Conservation (phyloP, 1,284 basidiomycete species). For the Tetrapyrgos nigripes region DNA sequence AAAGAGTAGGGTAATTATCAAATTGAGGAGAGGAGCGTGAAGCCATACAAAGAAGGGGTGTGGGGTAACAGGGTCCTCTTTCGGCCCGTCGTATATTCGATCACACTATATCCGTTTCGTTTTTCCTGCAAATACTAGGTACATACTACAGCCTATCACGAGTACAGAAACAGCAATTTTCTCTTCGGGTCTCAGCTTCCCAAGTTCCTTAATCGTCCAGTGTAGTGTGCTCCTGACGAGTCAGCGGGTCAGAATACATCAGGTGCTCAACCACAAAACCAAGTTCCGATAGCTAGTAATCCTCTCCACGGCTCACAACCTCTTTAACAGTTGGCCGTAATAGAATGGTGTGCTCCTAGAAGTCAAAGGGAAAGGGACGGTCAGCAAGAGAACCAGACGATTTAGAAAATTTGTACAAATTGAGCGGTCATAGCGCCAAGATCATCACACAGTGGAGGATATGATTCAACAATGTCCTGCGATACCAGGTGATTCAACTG, state of each 20-base stretch:
- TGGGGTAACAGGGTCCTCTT: no score
- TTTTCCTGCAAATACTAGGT: no score
- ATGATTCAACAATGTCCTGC: constrained; percentile 90
- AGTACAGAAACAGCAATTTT: no score
- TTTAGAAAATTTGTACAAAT: constrained; percentile 69
- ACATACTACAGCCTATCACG: no score
- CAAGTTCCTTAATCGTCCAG: no score
- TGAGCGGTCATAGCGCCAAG: constrained; percentile 91
- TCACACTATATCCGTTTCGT: no score
- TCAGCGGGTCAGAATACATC: no score
- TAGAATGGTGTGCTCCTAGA: constrained; percentile 92
- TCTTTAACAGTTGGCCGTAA: constrained; percentile 93
- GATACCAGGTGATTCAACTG: constrained; percentile 91
- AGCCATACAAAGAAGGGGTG: background rate
- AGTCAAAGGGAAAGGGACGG: constrained; percentile 12
- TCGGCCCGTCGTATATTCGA: no score
- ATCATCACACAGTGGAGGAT: constrained; percentile 92
- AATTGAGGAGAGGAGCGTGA: background rate
- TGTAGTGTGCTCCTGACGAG: no score
- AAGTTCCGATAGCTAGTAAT: constrained; percentile 66
- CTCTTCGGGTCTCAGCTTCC: no score
- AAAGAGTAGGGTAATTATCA: background rate
- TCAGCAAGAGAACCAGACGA: background rate
- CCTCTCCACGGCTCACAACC: constrained; percentile 92
- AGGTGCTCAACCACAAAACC: no score